Base-by-base conservation (phyloP, 2,329 filamentous ascomycete genomes). In the Diplocarpon rosae region DNA sequence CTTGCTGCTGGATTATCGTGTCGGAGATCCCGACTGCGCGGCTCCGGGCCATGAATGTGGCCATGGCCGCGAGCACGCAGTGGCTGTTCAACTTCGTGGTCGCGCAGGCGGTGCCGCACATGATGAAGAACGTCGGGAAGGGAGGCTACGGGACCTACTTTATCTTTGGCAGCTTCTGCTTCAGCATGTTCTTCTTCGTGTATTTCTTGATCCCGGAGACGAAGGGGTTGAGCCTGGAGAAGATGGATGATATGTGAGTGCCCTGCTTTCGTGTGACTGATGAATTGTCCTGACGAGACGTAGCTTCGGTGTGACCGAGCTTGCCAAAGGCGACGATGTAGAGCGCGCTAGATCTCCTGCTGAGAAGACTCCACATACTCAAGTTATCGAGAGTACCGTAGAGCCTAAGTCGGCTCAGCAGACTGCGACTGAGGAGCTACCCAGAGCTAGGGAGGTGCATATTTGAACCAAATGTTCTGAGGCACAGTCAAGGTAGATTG, bases 61-160 rank as follows among this genome's bases (percentile, higher is more conserved):
- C 80, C 1, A 68, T 85, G 37, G 80, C 73, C 0, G 80, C 81
- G 0, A 77, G 76, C 1, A 83, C 77, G 0, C 80, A 85, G 56
- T 84, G 80, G 80, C 62, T 85, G 4, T 85, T 85, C 62, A 86
- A 86, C 59, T 83, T 85, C 49, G 73, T 84, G 9, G 77, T 85
- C 45, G 80, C 81, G 1, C 67, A 78, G 46, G 77, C 78, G 29
- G 78, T 80, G 3, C 75, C 80, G 1, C 77, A 73, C 37, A 85
- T 85, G 80, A 68, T 85, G 56, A 69, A 69, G 64, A 72, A 65
- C 12, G 68, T 71, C 56, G 67, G 66, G 15, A 51, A 59, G 17
- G 60, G 59, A 17, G 66, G 66, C 5, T 69, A 66, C 42, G 78
- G 76, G 27, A 79, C 79, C 24, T 85, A 83, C 63, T 73, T 85